These are phyloP conservation scores for Trichothecium roseum DNA, from an alignment of 2,329 filamentous ascomycete genomes.

Conservation along the genomic window DNA sequence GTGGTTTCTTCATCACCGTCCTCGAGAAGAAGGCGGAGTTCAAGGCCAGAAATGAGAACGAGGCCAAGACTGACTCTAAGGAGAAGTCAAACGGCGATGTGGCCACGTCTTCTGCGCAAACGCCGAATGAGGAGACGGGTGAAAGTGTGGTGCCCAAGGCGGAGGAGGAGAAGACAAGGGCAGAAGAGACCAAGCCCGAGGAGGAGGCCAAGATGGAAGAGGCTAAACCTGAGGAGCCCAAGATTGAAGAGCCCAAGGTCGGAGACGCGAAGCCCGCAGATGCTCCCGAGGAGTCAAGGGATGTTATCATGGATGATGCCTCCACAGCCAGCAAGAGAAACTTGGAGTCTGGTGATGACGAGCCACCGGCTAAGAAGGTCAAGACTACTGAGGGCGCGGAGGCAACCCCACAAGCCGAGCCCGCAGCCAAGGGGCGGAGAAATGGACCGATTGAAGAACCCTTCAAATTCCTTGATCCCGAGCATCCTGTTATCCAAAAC, in stretches of 20 bases:
- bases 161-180: slow-evolving; percentile 9
- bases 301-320: slow-evolving; percentile 19
- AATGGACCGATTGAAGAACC: slow-evolving; percentile 68
- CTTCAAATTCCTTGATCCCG: slow-evolving; percentile 76
- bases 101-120: slow-evolving; percentile 4
- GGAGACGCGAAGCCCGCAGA: slow-evolving; percentile 18
- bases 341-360: slow-evolving; percentile 24
- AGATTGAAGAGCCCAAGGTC: slow-evolving; percentile 17
- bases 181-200: slow-evolving; percentile 19
- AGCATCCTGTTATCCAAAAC: slow-evolving; percentile 64
- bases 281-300: slow-evolving; percentile 14
- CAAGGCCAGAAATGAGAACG: slow-evolving; percentile 61
- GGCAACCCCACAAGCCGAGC: slow-evolving; percentile 3
- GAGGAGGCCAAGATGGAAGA: slow-evolving; percentile 24
- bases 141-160: slow-evolving; percentile 6
- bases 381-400: slow-evolving; percentile 22
- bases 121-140: slow-evolving; percentile 7
- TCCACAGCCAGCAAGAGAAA: slow-evolving; percentile 23
- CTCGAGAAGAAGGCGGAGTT: slow-evolving; percentile 87
- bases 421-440: slow-evolving; percentile 22
- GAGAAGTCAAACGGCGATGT: slow-evolving; percentile 4
- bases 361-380: slow-evolving; percentile 35
- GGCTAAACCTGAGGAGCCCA: slow-evolving; percentile 8
- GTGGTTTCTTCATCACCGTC: slow-evolving; percentile 94
- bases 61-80: slow-evolving; percentile 31